Conservation (phyloP, 2,329 filamentous ascomycete species). For the Xylariaceae sp. region DNA sequence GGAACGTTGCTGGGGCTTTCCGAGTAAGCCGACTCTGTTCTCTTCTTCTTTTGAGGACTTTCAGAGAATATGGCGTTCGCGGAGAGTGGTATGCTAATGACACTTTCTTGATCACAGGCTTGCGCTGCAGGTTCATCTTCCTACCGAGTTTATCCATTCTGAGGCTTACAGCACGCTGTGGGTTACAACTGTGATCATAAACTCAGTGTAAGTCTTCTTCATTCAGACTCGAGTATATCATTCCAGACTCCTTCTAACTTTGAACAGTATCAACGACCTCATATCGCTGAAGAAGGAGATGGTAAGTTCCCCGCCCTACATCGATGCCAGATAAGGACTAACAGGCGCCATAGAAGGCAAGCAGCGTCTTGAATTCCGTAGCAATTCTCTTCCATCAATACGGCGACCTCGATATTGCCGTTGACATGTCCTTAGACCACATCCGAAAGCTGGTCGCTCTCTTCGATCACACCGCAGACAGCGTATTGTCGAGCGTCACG, state of each 20-base stretch:
- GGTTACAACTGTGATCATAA: constrained; percentile 24
- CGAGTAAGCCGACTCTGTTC: constrained; percentile 18
- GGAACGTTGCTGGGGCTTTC: constrained; percentile 22
- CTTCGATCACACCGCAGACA: constrained; percentile 21
- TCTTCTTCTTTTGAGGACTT: neutral
- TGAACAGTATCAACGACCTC: constrained; percentile 24
- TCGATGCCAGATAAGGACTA: neutral
- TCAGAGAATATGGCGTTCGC: neutral
- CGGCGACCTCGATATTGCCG: constrained; percentile 23
- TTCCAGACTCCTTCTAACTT: constrained; percentile 7
- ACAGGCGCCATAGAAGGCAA: constrained; percentile 16
- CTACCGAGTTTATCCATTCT: constrained; percentile 17
- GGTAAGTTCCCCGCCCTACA: constrained; percentile 11
- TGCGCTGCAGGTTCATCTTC: constrained; percentile 21
- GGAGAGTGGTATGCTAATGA: neutral
- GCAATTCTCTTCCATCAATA: constrained; percentile 26
- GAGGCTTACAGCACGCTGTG: constrained; percentile 23
- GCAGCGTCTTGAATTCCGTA: constrained; percentile 27
- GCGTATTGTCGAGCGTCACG: constrained; percentile 17
- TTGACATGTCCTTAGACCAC: constrained; percentile 24
- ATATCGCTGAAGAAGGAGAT: constrained; percentile 29
- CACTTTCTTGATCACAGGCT: constrained; percentile 12
- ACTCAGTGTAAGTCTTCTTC: constrained; percentile 23
- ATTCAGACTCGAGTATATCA: too few relatives aligned
- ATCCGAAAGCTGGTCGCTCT: constrained; percentile 19